These are phyloP conservation scores for Periconia sp. DNA, from an alignment of 2,329 filamentous ascomycete species.

Conservation along the genomic window DNA sequence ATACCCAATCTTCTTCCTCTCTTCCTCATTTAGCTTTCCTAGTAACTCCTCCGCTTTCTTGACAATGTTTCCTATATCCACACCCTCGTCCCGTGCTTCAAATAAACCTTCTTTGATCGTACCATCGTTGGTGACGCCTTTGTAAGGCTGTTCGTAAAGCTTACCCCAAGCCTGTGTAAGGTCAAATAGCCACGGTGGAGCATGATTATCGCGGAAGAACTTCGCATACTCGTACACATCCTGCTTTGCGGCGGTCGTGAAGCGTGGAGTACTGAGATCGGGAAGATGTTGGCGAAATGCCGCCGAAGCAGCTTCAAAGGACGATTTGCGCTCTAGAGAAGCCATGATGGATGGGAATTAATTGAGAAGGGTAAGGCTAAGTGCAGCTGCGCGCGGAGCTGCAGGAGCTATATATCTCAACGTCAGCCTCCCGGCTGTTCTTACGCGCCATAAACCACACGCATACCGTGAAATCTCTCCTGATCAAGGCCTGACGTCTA, in stretches of 20 bases:
- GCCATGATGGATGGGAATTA: too few relatives aligned
- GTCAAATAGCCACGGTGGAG: constrained; percentile 67
- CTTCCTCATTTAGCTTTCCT: constrained; percentile 53
- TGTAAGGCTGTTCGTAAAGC: constrained; percentile 66
- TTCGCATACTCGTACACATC: constrained; percentile 67
- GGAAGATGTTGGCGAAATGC: constrained; percentile 67
- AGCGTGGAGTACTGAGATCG: constrained; percentile 66
- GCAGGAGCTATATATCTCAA: too few relatives aligned
- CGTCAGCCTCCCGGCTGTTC: too few relatives aligned
- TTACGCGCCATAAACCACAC: too few relatives aligned
- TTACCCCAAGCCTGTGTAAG: constrained; percentile 47
- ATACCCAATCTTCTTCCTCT: constrained; percentile 59
- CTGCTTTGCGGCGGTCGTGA: constrained; percentile 67
- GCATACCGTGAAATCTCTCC: too few relatives aligned
- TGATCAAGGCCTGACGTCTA: too few relatives aligned
- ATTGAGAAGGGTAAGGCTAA: too few relatives aligned
- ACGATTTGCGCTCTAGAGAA: not conserved
- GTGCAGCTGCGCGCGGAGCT: too few relatives aligned
- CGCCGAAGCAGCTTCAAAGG: constrained; percentile 21
- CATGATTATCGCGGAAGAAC: constrained; percentile 63
- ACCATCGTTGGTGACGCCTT: constrained; percentile 74
- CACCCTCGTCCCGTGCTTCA: constrained; percentile 66
- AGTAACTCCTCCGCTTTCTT: constrained; percentile 57
- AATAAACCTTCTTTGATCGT: constrained; percentile 62
- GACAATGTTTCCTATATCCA: constrained; percentile 66